Conservation (phyloP, 192 early-diverging fungal genomes). For the Podila epigama region DNA sequence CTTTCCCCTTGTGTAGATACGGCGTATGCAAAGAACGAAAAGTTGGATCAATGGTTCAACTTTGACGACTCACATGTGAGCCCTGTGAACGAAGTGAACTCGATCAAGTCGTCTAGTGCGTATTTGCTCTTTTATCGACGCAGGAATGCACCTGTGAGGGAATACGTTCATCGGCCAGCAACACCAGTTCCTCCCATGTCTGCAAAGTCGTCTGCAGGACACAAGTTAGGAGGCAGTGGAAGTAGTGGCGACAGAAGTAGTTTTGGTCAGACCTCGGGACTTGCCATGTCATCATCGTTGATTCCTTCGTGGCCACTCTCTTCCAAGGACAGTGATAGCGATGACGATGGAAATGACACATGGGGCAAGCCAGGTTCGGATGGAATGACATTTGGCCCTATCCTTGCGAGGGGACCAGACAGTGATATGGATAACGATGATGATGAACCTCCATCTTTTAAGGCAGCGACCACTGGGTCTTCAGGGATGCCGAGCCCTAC, state of each 20-base stretch:
- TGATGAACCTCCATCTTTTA: conserved; percentile 5
- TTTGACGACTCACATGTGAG: conserved; percentile 85
- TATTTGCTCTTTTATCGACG: conserved; percentile 44
- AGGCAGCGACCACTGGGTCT: conserved; percentile 15
- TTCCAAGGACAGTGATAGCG: neutral
- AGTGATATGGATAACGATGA: conserved; percentile 6
- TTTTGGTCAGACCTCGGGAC: too few relatives aligned
- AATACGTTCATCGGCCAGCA: conserved; percentile 25
- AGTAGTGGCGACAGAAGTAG: too few relatives aligned
- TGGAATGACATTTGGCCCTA: neutral
- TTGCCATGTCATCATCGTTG: too few relatives aligned
- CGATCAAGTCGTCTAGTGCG: conserved; percentile 40
- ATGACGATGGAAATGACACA: neutral
- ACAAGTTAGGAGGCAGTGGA: neutral
- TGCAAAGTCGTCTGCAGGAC: neutral
- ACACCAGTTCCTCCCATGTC: neutral
- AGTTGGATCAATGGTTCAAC: conserved; percentile 74
- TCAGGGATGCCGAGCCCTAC: conserved; percentile 1
- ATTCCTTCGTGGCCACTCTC: neutral
- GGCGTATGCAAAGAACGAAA: conserved; percentile 71
- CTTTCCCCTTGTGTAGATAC: conserved; percentile 60
- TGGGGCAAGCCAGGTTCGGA: conserved; percentile 23
- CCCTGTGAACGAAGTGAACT: conserved; percentile 17
- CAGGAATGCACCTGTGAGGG: conserved; percentile 21
- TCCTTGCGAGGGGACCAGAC: neutral